These are phyloP conservation scores for Hericium alpestre DNA, from an alignment of 768 basidiomycete genomes.

Conservation along the genomic window DNA sequence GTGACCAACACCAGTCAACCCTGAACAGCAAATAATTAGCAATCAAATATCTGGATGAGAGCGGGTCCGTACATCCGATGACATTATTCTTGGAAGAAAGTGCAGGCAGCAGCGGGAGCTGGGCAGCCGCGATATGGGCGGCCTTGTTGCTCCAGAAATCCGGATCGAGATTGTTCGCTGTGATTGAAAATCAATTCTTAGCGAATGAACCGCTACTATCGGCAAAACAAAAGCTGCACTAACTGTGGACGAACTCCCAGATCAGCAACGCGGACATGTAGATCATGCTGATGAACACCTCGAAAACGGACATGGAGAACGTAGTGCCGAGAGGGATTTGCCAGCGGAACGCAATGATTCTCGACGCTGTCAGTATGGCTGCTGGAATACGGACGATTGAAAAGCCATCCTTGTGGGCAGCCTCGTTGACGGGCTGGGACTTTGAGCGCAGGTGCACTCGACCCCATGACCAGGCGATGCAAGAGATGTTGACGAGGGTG, in stretches of 20 bases:
- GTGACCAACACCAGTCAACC: conserved; percentile 25
- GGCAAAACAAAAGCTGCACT: conserved; percentile 3
- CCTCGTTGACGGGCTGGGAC: not conserved
- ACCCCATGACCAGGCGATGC: conserved; percentile 12
- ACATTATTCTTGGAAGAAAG: conserved; percentile 27
- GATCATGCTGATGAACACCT: conserved; percentile 16
- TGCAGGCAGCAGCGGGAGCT: conserved; percentile 23
- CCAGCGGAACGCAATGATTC: conserved; percentile 20
- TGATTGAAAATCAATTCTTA: not conserved
- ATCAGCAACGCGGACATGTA: conserved; percentile 21
- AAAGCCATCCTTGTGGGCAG: not conserved
- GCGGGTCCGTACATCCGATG: conserved; percentile 19
- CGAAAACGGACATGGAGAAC: conserved; percentile 17
- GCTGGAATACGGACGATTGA: conserved; percentile 16
- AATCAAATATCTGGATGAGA: not conserved
- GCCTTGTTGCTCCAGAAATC: conserved; percentile 8
- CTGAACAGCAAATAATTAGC: conserved; percentile 4
- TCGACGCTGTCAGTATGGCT: conserved; percentile 18
- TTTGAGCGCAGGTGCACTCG: conserved; percentile 7
- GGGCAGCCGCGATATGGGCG: conserved; percentile 10
- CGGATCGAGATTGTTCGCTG: conserved; percentile 8
- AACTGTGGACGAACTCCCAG: conserved; percentile 22
- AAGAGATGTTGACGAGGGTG: conserved; percentile 10
- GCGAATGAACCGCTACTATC: not conserved
- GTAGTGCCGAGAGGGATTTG: conserved; percentile 15